Percentiles rank a stretch among this genome's conserved stretches.
Evolutionary conservation across 73 alveolate species (phyloP).

Genomic region (Paramecium primaurelia): DNA sequence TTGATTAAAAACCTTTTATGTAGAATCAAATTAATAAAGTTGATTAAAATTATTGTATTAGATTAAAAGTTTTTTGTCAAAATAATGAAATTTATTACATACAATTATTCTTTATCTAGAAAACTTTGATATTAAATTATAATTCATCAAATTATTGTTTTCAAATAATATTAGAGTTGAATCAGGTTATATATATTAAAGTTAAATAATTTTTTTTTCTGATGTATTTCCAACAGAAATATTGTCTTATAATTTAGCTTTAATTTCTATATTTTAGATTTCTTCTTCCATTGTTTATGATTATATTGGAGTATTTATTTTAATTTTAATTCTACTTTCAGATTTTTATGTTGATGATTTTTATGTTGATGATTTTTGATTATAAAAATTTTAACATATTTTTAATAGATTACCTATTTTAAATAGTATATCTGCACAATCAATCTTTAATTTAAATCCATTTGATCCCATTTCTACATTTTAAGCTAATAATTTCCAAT

Average conservation of each 20-base stretch:
- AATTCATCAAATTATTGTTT: neutral
- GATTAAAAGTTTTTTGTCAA: neutral
- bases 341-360: neutral
- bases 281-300: neutral
- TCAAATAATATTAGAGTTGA: neutral
- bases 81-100: neutral
- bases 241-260: neutral
- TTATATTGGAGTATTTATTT: neutral
- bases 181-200: neutral
- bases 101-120: neutral
- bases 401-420: neutral
- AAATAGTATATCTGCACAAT: neutral
- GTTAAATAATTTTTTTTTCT: neutral
- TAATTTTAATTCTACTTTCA: neutral
- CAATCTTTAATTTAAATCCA: neutral
- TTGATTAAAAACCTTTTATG: neutral
- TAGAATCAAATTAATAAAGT: neutral
- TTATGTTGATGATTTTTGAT: neutral
- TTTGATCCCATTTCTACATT: neutral
- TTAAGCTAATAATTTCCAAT: neutral
- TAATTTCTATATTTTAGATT: neutral
- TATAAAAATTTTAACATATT: neutral
- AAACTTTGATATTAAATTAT: neutral
- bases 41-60: neutral
- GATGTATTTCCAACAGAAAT: neutral